Conservation (phyloP, 768 basidiomycete genomes). For the Lentinus tigrinus region DNA sequence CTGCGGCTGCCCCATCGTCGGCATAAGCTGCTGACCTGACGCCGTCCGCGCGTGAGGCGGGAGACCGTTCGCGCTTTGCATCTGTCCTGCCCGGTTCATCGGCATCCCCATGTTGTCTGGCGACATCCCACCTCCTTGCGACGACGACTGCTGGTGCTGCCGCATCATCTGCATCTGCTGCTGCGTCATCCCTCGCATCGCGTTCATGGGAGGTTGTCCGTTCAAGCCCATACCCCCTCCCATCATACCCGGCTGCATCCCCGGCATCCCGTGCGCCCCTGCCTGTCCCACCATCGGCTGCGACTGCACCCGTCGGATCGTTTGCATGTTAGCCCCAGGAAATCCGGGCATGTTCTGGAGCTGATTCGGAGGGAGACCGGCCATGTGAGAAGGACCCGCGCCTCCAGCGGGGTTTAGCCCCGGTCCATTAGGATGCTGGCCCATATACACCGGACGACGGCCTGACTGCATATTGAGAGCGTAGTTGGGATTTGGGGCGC, state of each 20-base stretch:
- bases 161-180: constrained; percentile 30
- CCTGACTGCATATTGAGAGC: constrained; percentile 28
- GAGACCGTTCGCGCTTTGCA: constrained; percentile 36
- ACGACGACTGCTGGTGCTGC: constrained; percentile 30
- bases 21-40: constrained; percentile 51
- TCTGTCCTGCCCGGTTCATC: constrained; percentile 35
- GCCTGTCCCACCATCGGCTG: constrained; percentile 47
- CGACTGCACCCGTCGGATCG: constrained; percentile 54
- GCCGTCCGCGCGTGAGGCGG: constrained; percentile 44
- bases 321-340: constrained; percentile 36
- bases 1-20: constrained; percentile 36
- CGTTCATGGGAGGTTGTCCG: constrained; percentile 38
- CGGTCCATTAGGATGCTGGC: constrained; percentile 27
- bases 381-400: constrained; percentile 36
- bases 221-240: constrained; percentile 41
- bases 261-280: constrained; percentile 31
- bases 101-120: constrained; percentile 41
- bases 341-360: constrained; percentile 44
- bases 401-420: constrained; percentile 26
- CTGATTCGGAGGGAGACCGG: constrained; percentile 33
- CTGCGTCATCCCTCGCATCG: constrained; percentile 33
- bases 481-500: constrained; percentile 18
- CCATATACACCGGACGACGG: constrained; percentile 36
- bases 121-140: constrained; percentile 37
- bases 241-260: constrained; percentile 37